Base-by-base conservation (phyloP, 768 basidiomycete genomes). In the Tylopilus rubrobrunneus region DNA sequence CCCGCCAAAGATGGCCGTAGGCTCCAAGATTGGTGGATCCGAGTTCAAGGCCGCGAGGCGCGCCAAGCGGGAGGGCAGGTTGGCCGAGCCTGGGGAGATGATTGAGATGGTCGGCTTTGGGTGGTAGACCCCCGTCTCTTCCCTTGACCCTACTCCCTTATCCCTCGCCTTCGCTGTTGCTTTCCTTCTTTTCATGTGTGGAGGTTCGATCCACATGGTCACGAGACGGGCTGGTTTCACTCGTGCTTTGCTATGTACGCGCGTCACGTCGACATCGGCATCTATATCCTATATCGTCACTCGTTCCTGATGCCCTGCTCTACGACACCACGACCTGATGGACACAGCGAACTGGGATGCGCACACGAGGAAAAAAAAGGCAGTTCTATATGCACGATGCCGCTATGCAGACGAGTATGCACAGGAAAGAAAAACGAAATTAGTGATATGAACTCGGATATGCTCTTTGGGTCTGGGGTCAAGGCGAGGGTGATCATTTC, bases 401-500 rank as follows among this genome's bases (percentile, higher is more conserved):
- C 23, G 23, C 33, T 34, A 50, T 50, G 40, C 49, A 34, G 14
- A n/a, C 29, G 41, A 10, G 17, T 34, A 50, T 27, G 40, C 23
- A n/a, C n/a, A n/a, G n/a, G n/a, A 21, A 23, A 42, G 23, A 42
- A 34, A 9, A 7, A 34, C 33, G 33, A 34, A 34, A 7, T 2
- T 34, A 29, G 33, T 34, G 33, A 34, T 7, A 34, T 34, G 10
- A 12, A n/a, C n/a, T n/a, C 7, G 78, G 84, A 2, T 91, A 92
- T 59, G 81, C 87, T 0, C 67, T 93, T 49, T 77, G 83, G 46
- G 63, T 71, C 46, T 92, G 89, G 89, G 91, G 87, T 4, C 68
- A 74, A 29, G 85, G 86, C 23, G 91, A 92, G 67, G 91, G 90
- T 7, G 90, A 92, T 23, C 91, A 92, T 68, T 78, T 93, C 25